A percentile compares a stretch with the other conserved stretches of the same genome.
These are phyloP conservation scores for Russula sp. DNA, from an alignment of 768 basidiomycete species.

Conservation along the genomic window DNA sequence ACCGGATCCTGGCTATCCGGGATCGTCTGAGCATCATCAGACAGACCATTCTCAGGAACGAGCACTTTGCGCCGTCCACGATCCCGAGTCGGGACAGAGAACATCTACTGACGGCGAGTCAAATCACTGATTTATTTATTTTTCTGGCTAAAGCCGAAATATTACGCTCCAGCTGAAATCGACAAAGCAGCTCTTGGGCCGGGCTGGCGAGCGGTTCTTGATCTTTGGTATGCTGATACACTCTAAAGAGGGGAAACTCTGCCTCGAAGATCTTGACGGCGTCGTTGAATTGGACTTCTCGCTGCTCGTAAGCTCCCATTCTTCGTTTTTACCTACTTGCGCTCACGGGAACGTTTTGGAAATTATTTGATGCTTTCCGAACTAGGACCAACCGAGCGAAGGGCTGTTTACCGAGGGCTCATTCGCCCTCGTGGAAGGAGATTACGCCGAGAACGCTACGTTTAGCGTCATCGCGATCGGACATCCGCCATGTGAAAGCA, in stretches of 20 bases:
- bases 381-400: constrained; percentile 82
- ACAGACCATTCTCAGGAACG: constrained; percentile 90
- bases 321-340: not conserved
- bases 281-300: constrained; percentile 84
- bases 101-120: constrained; percentile 76
- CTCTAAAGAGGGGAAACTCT: constrained; percentile 85
- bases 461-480: constrained; percentile 91
- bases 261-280: constrained; percentile 92
- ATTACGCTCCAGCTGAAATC: constrained; percentile 64
- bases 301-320: constrained; percentile 54
- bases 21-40: constrained; percentile 87
- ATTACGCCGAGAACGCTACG: constrained; percentile 88
- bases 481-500: constrained; percentile 92
- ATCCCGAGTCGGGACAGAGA: constrained; percentile 84
- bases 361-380: constrained; percentile 1
- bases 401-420: constrained; percentile 96
- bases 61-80: constrained; percentile 96
- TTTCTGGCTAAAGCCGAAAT: not conserved
- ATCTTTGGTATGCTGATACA: constrained; percentile 90
- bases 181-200: constrained; percentile 93
- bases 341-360: not conserved
- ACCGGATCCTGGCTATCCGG: constrained; percentile 70
- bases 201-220: constrained; percentile 84
- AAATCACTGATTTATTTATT: not conserved
- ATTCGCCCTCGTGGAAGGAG: constrained; percentile 91